Evolutionary conservation across 176 grass and related monocot species (phyloP).

Genomic region (Oryza glaberrima): DNA sequence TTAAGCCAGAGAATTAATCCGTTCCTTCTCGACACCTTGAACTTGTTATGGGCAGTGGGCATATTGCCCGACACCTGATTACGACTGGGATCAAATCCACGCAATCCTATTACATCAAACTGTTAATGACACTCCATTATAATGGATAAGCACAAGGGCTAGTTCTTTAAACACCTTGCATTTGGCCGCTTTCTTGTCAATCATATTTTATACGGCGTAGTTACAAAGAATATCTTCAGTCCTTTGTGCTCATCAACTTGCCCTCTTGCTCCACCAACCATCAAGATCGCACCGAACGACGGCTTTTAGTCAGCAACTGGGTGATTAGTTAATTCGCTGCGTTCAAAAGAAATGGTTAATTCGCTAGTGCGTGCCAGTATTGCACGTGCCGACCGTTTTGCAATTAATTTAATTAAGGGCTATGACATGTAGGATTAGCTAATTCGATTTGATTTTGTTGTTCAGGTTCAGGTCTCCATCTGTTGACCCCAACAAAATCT

Average conservation of each 20-base stretch:
- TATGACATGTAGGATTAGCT: neutral
- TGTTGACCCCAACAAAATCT: slow-evolving; percentile 3
- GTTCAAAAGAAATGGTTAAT: neutral
- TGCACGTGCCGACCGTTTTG: neutral
- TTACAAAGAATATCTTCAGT: slow-evolving; percentile 17
- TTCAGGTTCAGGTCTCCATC: slow-evolving; percentile 36
- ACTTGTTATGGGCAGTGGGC: neutral
- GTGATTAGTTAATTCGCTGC: neutral
- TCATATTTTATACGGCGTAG: neutral
- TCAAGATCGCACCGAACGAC: slow-evolving; percentile 12
- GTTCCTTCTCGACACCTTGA: no score
- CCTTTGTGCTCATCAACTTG: slow-evolving; percentile 1
- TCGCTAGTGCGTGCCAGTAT: slow-evolving; percentile 15
- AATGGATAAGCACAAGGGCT: slow-evolving; percentile 43
- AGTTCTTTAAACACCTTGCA: neutral
- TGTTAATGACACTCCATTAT: neutral
- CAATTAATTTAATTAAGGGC: neutral
- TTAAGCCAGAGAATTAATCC: no score
- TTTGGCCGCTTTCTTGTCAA: neutral
- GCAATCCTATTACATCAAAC: neutral
- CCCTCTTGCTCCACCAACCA: slow-evolving; percentile 18
- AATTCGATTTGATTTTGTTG: slow-evolving; percentile 6
- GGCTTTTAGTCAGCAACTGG: neutral
- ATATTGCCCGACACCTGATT: neutral
- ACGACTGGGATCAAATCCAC: neutral